Percentiles rank a stretch among this genome's conserved stretches.
Evolutionary conservation across 768 basidiomycete species (phyloP).

Genomic region (Leccinum imitatum): DNA sequence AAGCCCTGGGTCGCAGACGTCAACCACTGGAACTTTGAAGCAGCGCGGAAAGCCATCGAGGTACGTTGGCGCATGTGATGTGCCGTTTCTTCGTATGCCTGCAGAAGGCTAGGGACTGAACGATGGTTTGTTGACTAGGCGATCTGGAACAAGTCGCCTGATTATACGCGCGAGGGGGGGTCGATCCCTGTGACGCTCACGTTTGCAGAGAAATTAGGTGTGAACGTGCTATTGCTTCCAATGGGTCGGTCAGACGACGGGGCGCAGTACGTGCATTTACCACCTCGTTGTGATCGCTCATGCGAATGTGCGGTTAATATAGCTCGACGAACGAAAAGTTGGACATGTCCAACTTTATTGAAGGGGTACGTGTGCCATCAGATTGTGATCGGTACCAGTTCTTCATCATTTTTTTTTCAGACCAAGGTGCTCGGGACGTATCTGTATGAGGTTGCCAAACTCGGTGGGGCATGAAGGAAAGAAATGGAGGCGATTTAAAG

Average conservation of each 20-base stretch:
- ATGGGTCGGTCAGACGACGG: slow-evolving; percentile 96
- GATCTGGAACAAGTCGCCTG: slow-evolving; percentile 73
- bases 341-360: slow-evolving; percentile 84
- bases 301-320: background rate
- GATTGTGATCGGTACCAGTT: background rate
- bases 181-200: slow-evolving; percentile 93
- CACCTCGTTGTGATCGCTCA: background rate
- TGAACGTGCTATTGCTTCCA: slow-evolving; percentile 86
- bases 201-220: slow-evolving; percentile 83
- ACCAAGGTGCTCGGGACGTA: slow-evolving; percentile 36
- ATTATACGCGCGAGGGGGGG: slow-evolving; percentile 89
- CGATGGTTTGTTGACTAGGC: slow-evolving; percentile 11
- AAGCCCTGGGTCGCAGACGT: slow-evolving; percentile 87
- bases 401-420: slow-evolving; percentile 15
- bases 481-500: background rate
- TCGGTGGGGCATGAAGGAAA: slow-evolving; percentile 15
- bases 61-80: slow-evolving; percentile 30
- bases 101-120: background rate
- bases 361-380: slow-evolving; percentile 55
- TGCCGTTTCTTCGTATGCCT: background rate
- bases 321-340: slow-evolving; percentile 96
- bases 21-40: slow-evolving; percentile 92
- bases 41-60: slow-evolving; percentile 84
- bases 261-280: slow-evolving; percentile 63
- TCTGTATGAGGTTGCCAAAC: slow-evolving; percentile 31